phyloP scores from a whole-genome alignment of 257 asterid species.

The Salvia miltiorrhiza region DNA sequence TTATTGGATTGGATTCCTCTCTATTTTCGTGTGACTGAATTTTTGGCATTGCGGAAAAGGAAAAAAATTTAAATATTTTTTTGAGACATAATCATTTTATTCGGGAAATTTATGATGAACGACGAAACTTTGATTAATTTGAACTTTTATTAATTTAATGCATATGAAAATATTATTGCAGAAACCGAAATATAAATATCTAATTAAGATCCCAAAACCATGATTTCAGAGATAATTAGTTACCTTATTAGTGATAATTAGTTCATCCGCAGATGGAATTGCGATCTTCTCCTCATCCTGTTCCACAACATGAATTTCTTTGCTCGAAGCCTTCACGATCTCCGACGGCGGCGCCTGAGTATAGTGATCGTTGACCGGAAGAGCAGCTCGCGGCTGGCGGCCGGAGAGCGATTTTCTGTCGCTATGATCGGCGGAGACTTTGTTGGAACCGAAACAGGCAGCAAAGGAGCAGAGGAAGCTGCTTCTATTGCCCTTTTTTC shows the following conservation, averaged over 20 bases:
- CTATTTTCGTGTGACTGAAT: background rate
- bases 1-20: background rate
- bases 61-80: no score
- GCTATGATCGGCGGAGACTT: conserved; percentile 17
- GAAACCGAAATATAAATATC: background rate
- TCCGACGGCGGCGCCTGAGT: background rate
- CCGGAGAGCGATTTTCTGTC: conserved; percentile 16
- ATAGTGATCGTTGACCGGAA: background rate
- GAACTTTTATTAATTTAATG: background rate
- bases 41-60: background rate
- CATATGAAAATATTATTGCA: background rate
- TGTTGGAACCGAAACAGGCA: conserved; percentile 26
- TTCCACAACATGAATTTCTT: conserved; percentile 4
- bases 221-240: background rate
- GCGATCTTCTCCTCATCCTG: background rate
- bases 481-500: background rate
- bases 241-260: conserved; percentile 4
- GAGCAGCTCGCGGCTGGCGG: background rate
- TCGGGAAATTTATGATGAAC: no score
- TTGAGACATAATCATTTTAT: no score
- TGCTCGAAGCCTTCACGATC: background rate
- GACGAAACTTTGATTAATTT: no score
- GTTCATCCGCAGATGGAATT: background rate
- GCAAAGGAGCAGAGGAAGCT: conserved; percentile 20
- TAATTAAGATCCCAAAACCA: background rate